phyloP scores from a whole-genome alignment of 176 grass and related monocot genomes.

The Juncus inflexus region DNA sequence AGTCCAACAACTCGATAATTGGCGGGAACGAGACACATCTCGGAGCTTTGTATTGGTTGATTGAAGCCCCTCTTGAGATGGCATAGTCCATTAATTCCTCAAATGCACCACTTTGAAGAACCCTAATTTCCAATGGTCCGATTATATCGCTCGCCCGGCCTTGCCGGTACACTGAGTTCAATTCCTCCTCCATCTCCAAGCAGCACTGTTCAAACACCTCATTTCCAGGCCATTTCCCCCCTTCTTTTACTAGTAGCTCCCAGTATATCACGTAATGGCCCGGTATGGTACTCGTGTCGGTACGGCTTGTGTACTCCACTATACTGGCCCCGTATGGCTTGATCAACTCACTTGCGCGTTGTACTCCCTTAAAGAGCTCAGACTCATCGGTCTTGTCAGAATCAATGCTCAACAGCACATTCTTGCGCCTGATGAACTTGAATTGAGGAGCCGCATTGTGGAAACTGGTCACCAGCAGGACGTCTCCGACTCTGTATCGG shows the following conservation, averaged over 20 bases:
- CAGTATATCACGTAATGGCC: conserved; percentile 98
- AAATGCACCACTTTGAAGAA: conserved; percentile 69
- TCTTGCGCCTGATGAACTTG: conserved; percentile 79
- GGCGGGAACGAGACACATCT: conserved; percentile 81
- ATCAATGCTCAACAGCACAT: conserved; percentile 88
- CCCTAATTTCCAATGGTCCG: conserved; percentile 78
- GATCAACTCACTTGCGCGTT: conserved; percentile 51
- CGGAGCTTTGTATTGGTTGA: conserved; percentile 98
- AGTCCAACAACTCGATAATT: conserved; percentile 85
- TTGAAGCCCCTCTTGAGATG: conserved; percentile 83
- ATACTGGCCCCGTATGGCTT: conserved; percentile 44
- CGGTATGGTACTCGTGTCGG: conserved; percentile 69
- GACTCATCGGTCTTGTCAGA: conserved; percentile 95
- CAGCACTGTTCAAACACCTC: conserved; percentile 64
- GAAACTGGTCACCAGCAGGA: conserved; percentile 62
- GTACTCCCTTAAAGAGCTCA: conserved; percentile 75
- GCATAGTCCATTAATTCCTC: conserved; percentile 99
- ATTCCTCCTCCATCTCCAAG: conserved; percentile 97
- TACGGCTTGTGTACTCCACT: conserved; percentile 85
- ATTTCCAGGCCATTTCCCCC: conserved; percentile 37
- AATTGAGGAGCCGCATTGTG: conserved; percentile 89
- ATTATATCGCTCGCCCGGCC: conserved; percentile 64
- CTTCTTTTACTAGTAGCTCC: conserved; percentile 64
- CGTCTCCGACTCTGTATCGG: conserved; percentile 82
- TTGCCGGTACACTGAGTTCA: conserved; percentile 89